Evolutionary conservation across 441 rosid species (phyloP), one percentile per base, ranked within the genome.

Genomic region (Aleurites moluccanus): DNA sequence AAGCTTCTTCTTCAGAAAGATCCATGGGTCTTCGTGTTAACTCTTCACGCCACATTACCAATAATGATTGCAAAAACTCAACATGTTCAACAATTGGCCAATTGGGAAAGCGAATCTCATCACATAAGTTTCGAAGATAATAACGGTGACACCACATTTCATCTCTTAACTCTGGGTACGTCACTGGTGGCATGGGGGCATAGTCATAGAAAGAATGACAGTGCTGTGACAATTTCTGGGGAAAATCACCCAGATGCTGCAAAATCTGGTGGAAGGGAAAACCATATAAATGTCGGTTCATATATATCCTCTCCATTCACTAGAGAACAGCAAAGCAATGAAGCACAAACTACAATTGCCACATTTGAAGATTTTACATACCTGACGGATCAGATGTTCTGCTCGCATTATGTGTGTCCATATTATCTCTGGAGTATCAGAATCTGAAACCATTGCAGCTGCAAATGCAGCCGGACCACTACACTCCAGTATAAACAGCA

Each of bases 61-160:
- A 86, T 76, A 97, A 80, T 66, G 99, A 97, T 79, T 97, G 99
- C 81, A 97, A 85, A 70, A 97, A 91, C 87, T 94, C 99, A 20
- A 97, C 99, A 87, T 97, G 99, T 84, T 97, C 99, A 75, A 94
- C 99, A 69, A 97, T 91, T 70, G 87, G 92, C 99, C 99, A 97
- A 79, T 91, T 94, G 33, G 98, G 98, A 88, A 97, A 97, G 40
- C 90, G 91, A 75, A 91, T 91, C 82, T 94, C 98, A 78, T 97
- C 97, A 79, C 99, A 97, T 72, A 97, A 84, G 81, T 97, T 97
- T 64, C 96, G 85, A 30, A 97, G 98, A 85, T 97, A 97, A 79
- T 97, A 97, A 28, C 98, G 98, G 78, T 97, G 98, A 83, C 99
- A 97, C 99, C 99, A 97, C 99, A 97, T 97, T 88, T 97, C 99